These are phyloP conservation scores for Metschnikowia sp. DNA, from an alignment of 805 yeast genomes.

Conservation along the genomic window DNA sequence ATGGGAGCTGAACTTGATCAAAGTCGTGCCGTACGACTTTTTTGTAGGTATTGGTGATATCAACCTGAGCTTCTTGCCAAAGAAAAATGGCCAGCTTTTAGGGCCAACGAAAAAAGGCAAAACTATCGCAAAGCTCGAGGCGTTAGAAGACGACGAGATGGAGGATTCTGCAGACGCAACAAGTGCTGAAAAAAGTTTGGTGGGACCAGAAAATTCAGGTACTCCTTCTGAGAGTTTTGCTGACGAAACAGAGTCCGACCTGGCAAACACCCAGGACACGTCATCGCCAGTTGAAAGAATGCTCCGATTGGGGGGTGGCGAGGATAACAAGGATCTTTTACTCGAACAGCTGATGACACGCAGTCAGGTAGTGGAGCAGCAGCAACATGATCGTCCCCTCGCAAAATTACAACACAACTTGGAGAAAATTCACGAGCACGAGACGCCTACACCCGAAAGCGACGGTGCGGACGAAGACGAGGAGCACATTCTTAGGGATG, in stretches of 20 bases:
- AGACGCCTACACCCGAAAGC: conserved; percentile 22
- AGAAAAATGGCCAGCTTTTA: conserved; percentile 53
- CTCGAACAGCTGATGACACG: conserved; percentile 60
- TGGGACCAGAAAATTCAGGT: not conserved
- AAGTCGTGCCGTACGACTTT: conserved; percentile 93
- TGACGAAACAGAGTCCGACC: not conserved
- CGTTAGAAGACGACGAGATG: conserved; percentile 21
- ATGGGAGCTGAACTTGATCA: conserved; percentile 88
- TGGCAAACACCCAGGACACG: conserved; percentile 8
- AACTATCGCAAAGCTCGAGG: conserved; percentile 56
- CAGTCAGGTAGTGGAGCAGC: conserved; percentile 70
- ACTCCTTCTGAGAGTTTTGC: not conserved
- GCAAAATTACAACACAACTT: conserved; percentile 78
- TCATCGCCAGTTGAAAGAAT: conserved; percentile 46
- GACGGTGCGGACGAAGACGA: conserved; percentile 31
- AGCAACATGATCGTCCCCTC: conserved; percentile 77
- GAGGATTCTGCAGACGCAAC: not conserved
- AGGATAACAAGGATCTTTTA: conserved; percentile 45
- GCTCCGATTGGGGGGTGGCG: conserved; percentile 49
- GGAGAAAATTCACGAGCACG: conserved; percentile 43
- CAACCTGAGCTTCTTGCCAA: conserved; percentile 86
- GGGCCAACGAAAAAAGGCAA: conserved; percentile 65
- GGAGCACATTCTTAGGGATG: conserved; percentile 64
- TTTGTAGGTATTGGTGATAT: conserved; percentile 98
- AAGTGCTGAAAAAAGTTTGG: no score